These are phyloP conservation scores for Lachnellula suecica DNA, from an alignment of 2,329 filamentous ascomycete species.

Conservation along the genomic window DNA sequence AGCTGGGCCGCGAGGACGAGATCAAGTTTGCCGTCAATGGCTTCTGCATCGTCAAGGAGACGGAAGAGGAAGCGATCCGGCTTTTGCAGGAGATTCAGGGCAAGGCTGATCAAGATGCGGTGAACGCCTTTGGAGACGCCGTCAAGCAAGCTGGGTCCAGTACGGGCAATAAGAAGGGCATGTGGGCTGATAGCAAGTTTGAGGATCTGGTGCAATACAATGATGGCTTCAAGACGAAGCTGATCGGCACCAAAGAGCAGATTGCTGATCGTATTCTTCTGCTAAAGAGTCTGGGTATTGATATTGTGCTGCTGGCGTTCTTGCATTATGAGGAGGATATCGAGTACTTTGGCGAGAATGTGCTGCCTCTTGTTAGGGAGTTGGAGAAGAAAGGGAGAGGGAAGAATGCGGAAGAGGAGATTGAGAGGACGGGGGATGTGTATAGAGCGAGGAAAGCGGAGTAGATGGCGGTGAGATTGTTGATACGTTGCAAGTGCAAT, in stretches of 20 bases:
- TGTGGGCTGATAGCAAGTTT: constrained; percentile 52
- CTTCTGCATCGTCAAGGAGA: constrained; percentile 49
- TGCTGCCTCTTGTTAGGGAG: constrained; percentile 46
- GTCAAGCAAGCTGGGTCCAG: constrained; percentile 49
- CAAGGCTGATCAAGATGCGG: constrained; percentile 50
- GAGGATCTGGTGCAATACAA: constrained; percentile 55
- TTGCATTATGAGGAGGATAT: constrained; percentile 54
- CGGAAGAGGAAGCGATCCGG: constrained; percentile 48
- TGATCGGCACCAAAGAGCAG: constrained; percentile 51
- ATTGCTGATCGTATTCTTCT: constrained; percentile 49
- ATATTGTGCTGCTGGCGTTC: constrained; percentile 46
- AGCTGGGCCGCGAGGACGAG: constrained; percentile 42
- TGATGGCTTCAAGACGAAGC: constrained; percentile 54
- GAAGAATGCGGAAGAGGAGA: constrained; percentile 45
- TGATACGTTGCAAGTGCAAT: not conserved
- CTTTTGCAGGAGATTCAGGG: constrained; percentile 52
- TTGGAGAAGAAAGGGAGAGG: constrained; percentile 47
- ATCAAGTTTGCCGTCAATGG: constrained; percentile 50
- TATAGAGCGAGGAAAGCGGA: constrained; percentile 33
- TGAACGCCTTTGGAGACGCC: constrained; percentile 47
- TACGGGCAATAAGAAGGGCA: constrained; percentile 47
- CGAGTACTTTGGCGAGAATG: constrained; percentile 45
- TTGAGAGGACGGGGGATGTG: constrained; percentile 46
- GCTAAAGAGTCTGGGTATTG: constrained; percentile 43
- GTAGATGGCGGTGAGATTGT: not conserved